Evolutionary conservation across 768 basidiomycete genomes (phyloP).

Genomic region (Collybiopsis luxurians): DNA sequence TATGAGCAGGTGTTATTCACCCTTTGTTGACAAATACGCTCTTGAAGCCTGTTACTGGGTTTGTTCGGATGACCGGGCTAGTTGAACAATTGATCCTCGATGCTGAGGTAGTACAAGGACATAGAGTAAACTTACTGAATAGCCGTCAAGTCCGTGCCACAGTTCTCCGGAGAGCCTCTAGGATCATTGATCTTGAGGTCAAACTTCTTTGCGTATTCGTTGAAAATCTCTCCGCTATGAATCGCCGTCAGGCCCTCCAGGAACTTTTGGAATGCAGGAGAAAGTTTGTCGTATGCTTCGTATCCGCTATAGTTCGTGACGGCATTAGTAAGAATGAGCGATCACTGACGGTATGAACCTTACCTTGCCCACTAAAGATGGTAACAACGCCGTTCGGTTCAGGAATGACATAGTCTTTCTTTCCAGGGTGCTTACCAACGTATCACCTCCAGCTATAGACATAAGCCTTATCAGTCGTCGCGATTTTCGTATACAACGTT

Average conservation of each 20-base stretch:
- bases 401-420: not conserved
- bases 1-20: conserved; percentile 23
- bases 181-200: conserved; percentile 32
- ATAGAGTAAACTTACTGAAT: conserved; percentile 38
- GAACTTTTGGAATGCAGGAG: conserved; percentile 49
- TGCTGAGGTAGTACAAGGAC: not conserved
- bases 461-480: not conserved
- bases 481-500: not conserved
- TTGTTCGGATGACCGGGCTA: conserved; percentile 51
- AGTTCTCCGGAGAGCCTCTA: conserved; percentile 54
- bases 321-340: not conserved
- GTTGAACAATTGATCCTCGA: not conserved
- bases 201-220: conserved; percentile 29
- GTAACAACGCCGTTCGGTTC: not conserved
- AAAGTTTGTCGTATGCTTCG: conserved; percentile 64
- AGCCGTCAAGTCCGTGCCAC: conserved; percentile 43
- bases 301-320: conserved; percentile 36
- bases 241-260: conserved; percentile 58
- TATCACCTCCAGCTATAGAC: conserved; percentile 38
- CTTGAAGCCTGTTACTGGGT: conserved; percentile 62
- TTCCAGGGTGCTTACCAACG: conserved; percentile 27
- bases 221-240: conserved; percentile 45
- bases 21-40: conserved; percentile 52
- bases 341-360: not conserved
- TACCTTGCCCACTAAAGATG: conserved; percentile 37